Base-by-base conservation (phyloP, 1,139 yeast species). In the Geotrichum fermentans region DNA sequence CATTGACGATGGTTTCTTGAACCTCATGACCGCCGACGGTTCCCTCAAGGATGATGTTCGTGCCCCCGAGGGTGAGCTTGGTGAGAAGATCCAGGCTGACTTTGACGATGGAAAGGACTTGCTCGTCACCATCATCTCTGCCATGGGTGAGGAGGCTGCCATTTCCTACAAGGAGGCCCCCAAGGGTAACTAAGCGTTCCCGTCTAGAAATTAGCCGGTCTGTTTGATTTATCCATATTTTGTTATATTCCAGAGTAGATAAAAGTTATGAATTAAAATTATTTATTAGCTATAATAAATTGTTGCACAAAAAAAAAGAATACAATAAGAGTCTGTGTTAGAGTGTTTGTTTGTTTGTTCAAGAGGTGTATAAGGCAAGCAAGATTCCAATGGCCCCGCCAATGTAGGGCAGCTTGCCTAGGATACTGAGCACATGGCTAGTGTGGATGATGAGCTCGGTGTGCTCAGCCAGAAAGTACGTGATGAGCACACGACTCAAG, bases 61-160 rank as follows among this genome's bases (percentile, higher is more conserved):
- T 79, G 80, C 86, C 63, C 97, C 98, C 77, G 98, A 92, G 58
- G 95, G 96, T 70, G 97, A 92, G 69, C 77, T 92, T 68, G 98
- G 98, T 76, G 90, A 84, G 68, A 79, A 82, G 75, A 72, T 92
- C 71, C 92, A 87, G 78, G 65, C 82, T 58, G 96, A 88, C 64
- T 92, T 89, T 73, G 97, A 94, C 67, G 97, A 86, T 58, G 97
- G 97, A 74, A 92, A 90, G 83, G 98, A 92, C 71, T 82, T 92
- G 52, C 75, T 85, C 69, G 95, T 92, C 68, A 88, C 98, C 68
- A 85, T 92, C 77, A 85, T 92, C 73, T 74, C 96, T 63, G 95
- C 98, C 67, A 92, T 92, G 98, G 95, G 89, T 73, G 98, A 92
- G 81, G 98, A 92, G 80, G 96, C 97, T 70, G 95, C 96, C 67